Base-by-base conservation (phyloP, 2,329 filamentous ascomycete species). In the Scedosporium minutisporum region DNA sequence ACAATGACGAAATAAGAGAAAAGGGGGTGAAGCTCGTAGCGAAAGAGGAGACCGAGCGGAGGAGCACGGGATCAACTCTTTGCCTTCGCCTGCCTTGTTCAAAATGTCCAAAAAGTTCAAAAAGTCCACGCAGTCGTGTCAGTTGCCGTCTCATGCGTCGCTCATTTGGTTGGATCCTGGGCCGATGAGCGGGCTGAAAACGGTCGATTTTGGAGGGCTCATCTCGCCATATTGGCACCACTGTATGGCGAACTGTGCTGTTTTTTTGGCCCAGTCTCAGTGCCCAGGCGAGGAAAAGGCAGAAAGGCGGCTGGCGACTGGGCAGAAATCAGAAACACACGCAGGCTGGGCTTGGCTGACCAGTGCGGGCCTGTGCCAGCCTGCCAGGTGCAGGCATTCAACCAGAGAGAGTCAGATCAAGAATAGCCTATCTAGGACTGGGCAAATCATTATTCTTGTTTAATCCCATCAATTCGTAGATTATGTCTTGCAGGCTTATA, bases 211-310 rank as follows among this genome's bases (percentile, higher is more conserved):
- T 18, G 21, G 51, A 18, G 51, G 51, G 18, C 51, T 55, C 51
- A 55, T 55, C 51, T 55, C 18, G 51, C 51, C 51, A 55, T 55
- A 27, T 27, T 55, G 51, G 51, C 51, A 55, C 51, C 51, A 55
- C 51, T 55, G 44, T 48, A 48, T 48, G 44, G 23, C 6, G 33
- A 55, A 55, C 18, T 55, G 23, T 27, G 51, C 18, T 55, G 51
- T 55, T 55, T 55, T 14, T 23, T 14, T 10, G 33, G 33, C 33
- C 33, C 33, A 38, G 33, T 38, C 10, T 38, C 33, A 14, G 33
- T 38, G 33, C 6, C 51, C 44, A 21, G 44, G 44, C 44, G 9
- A 18, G 21, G n/a, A 2, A 48, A 6, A 14, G n/a, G 7, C 7
- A 2, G 10, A 21, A 48, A 48, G 18, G 6, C n/a, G 44, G 5